Evolutionary conservation across 345 rosid genomes (phyloP), one percentile per base, ranked within the genome.

Genomic region (Boechera stricta): DNA sequence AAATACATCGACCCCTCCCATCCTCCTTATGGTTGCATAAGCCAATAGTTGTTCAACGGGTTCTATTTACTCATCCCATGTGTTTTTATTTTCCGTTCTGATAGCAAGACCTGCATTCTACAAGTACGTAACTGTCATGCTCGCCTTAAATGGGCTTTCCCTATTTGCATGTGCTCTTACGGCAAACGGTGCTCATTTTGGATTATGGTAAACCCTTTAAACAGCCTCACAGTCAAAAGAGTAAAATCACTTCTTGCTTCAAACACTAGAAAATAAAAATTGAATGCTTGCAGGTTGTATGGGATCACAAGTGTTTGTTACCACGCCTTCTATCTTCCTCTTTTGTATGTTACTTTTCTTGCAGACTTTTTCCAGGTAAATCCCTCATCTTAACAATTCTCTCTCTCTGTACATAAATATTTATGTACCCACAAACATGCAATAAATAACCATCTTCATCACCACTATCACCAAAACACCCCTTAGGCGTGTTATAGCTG

Each of bases 71-170:
- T 80, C 18, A 79, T 66, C 71, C 51, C 24, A 36, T 58, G 1
- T 67, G n/a, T 72, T 42, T 66, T 47, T 44, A 38, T 54, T 13
- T 56, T 10, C 64, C 36, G 58, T 72, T 69, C 54, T 48, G 70
- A 76, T 91, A 95, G 99, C 98, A 65, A 86, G 99, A 81, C 98
- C 99, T 62, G 93, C 94, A 33, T 95, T 91, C 87, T 90, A 92
- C 87, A 91, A 86, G 77, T 95, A 95, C 75, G 77, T 92, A 44
- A 83, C 77, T 28, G 66, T 44, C 16, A 44, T 44, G 99, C 84
- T 87, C 71, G 76, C 78, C 74, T 77, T 92, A 85, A 92, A 95
- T 65, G 89, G 89, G 1, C 79, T 92, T 33, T 84, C 88, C 28
- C 77, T 95, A 47, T 81, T 89, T 64, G 97, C 91, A 26, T 92